A percentile compares a stretch with the other conserved stretches of the same genome.
These are phyloP conservation scores for Neurospora sp. DNA, from an alignment of 495 filamentous ascomycete genomes.

Conservation along the genomic window DNA sequence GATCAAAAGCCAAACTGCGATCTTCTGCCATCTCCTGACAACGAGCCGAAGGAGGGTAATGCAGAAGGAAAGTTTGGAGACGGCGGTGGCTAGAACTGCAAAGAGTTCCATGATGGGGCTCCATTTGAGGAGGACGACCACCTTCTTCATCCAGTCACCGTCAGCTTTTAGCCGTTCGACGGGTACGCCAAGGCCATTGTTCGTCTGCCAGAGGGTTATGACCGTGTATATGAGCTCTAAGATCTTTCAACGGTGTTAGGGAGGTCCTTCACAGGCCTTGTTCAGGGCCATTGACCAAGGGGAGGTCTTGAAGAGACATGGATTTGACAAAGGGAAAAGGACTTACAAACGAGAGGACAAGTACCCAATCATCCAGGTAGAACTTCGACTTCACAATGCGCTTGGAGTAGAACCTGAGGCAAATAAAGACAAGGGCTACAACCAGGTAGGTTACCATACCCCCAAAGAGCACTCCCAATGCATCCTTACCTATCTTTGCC, in stretches of 20 bases:
- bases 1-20: constrained; percentile 1
- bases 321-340: neutral
- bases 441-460: neutral
- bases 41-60: constrained; percentile 2
- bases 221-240: neutral
- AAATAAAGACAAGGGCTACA: neutral
- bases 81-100: neutral
- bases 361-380: neutral
- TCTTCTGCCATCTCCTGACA: constrained; percentile 2
- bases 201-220: neutral
- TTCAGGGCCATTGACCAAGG: no score
- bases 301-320: neutral
- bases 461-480: neutral
- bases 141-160: neutral
- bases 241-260: neutral
- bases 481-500: neutral
- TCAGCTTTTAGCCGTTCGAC: neutral
- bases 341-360: neutral
- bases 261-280: neutral
- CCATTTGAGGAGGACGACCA: constrained; percentile 24
- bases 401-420: neutral
- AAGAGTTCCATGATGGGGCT: constrained; percentile 11
- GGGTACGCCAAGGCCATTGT: neutral
- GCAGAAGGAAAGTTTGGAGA: constrained; percentile 7
- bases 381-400: neutral